Evolutionary conservation across 306 rosid genomes (phyloP).

Genomic region (Comarum palustre): DNA sequence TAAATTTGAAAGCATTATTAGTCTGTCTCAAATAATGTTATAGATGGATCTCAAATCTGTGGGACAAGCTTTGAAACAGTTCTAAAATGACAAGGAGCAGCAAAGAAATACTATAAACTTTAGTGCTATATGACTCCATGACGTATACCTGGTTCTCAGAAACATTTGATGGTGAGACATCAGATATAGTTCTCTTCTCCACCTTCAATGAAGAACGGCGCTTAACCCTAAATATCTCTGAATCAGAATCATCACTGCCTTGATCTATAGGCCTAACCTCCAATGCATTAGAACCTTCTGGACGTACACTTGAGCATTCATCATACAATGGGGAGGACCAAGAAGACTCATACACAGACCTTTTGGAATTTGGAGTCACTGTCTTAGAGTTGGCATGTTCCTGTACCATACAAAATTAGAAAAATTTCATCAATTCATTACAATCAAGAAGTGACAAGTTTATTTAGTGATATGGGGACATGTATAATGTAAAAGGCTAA

Average conservation of each 20-base stretch:
- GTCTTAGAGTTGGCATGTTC: conserved; percentile 33
- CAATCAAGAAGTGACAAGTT: not conserved
- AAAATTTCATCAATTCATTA: not conserved
- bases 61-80: not conserved
- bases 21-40: not conserved
- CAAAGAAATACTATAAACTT: not conserved
- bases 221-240: conserved; percentile 81
- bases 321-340: conserved; percentile 37
- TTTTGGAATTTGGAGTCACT: conserved; percentile 36
- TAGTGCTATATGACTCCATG: not conserved
- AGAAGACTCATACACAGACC: conserved; percentile 45
- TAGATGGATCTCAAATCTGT: not conserved
- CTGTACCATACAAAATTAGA: conserved; percentile 48
- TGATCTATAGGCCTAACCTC: conserved; percentile 42
- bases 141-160: conserved; percentile 65
- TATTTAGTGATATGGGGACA: not conserved
- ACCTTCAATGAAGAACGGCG: conserved; percentile 79
- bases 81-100: not conserved
- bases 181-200: conserved; percentile 49
- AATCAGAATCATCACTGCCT: conserved; percentile 76
- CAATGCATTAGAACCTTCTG: conserved; percentile 29
- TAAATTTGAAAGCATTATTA: not conserved
- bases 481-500: conserved; percentile 7
- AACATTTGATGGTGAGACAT: conserved; percentile 35
- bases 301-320: conserved; percentile 37